Evolutionary conservation across 192 early-diverging fungal genomes (phyloP), one percentile per base, ranked within the genome.

Genomic region (Rhizophlyctis rosea): DNA sequence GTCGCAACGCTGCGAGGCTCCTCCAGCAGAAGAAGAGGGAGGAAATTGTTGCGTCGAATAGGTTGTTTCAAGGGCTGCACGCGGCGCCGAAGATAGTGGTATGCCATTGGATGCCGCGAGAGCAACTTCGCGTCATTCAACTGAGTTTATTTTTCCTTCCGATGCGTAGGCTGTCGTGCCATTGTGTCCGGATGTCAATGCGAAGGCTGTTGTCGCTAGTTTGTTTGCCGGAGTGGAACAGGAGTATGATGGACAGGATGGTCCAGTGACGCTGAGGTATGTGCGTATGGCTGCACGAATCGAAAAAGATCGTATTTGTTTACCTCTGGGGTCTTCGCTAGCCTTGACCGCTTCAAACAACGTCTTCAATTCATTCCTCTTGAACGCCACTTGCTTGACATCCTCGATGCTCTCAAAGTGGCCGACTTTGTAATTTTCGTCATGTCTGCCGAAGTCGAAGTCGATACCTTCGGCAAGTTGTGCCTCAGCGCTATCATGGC

Each of bases 391-490:
- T 79, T 96, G 44, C 72, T 92, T 57, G 88, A 91, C 36, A 87
- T 96, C 34, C 68, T 98, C 59, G 92, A 97, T 73, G 89, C 86
- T 2, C 85, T 88, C 69, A 95, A 92, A 73, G 88, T 94, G 0
- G 92, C 92, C 34, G 96, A 98, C 70, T 94, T 91, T 65, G 80
- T 91, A 61, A 61, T 98, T 53, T 87, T 93, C 68, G 82, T 90
- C 1, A 70, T 98, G 65, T 95, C 92, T 47, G 91, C 93, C 16
- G 81, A 87, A 2, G 87, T 87, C 9, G 94, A 97, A 69, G 96
- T 98, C 5, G 96, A 97, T 69, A 80, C 78, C 34, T 95, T 96
- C 82, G 96, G 96, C 39, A 88, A 92, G 69, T 81, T 80, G 57
- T 85, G 86, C 54, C 68, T 99, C 69, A 81, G 81, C 34, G 84